Evolutionary conservation across 202 grass and related monocot species (phyloP).

Genomic region (Alloteropsis angusta): DNA sequence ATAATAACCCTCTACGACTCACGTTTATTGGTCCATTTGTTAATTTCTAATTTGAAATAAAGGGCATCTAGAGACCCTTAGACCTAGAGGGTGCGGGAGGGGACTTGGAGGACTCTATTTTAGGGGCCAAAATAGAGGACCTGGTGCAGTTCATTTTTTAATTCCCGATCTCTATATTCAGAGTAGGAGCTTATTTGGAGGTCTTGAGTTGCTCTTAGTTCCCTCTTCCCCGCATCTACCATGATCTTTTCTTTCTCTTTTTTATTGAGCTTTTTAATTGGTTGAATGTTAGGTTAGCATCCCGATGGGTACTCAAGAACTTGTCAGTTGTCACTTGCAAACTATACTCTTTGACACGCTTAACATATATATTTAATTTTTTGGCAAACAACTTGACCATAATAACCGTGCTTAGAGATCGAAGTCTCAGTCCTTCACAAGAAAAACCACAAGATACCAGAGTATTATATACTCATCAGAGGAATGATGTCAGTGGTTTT

Average conservation of each 20-base stretch:
- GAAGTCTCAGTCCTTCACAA: not conserved
- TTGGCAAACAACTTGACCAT: not conserved
- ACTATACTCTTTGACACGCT: not conserved
- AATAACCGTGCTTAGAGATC: not conserved
- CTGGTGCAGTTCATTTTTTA: too few species aligned
- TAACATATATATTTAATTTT: not conserved
- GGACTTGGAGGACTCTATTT: too few species aligned
- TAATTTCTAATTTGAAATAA: too few species aligned
- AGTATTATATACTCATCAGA: not conserved
- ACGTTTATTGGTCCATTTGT: too few species aligned
- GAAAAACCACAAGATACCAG: not conserved
- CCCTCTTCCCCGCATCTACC: not conserved
- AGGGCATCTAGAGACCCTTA: too few species aligned
- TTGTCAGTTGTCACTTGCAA: not conserved
- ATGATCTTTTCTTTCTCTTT: not conserved
- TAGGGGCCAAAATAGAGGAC: too few species aligned
- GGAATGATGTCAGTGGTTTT: not conserved
- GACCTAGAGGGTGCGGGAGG: too few species aligned
- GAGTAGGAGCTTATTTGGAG: too few species aligned
- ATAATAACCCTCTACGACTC: too few species aligned
- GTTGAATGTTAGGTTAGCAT: not conserved
- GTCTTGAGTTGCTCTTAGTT: too few species aligned
- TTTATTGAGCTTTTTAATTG: not conserved
- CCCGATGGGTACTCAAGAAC: not conserved
- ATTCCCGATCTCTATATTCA: too few species aligned